Percentiles rank a stretch among this genome's conserved stretches.
These are phyloP conservation scores for Cordyceps javanica DNA, from an alignment of 2,329 filamentous ascomycete species.

Conservation along the genomic window DNA sequence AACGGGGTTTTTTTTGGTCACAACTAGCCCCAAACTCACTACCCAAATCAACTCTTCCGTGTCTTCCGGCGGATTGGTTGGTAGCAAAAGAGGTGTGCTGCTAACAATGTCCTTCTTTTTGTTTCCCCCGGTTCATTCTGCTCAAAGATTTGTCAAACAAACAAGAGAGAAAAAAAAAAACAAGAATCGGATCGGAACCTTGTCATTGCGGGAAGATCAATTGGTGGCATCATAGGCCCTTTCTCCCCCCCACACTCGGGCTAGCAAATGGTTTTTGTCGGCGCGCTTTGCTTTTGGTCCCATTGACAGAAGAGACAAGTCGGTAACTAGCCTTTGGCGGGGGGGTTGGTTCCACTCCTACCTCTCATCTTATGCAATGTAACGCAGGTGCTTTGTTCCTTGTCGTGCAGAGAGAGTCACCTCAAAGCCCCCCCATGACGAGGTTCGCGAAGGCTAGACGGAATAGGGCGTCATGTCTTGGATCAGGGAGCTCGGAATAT, in stretches of 20 bases:
- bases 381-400: not conserved
- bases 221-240: not conserved
- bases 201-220: not conserved
- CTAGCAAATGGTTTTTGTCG: not conserved
- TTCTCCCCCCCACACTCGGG: not conserved
- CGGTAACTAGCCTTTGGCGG: too few relatives aligned
- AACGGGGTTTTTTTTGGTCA: not conserved
- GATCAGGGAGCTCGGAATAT: not conserved
- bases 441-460: not conserved
- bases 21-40: not conserved
- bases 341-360: not conserved
- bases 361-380: not conserved
- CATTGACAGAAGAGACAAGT: too few relatives aligned
- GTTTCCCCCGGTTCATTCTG: too few relatives aligned
- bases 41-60: too few relatives aligned
- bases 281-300: too few relatives aligned
- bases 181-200: too few relatives aligned
- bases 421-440: not conserved
- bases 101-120: too few relatives aligned
- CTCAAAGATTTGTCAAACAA: not conserved
- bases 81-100: not conserved
- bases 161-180: not conserved
- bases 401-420: not conserved
- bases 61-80: not conserved
- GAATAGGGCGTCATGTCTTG: not conserved